A percentile compares a stretch with the other conserved stretches of the same genome.
Evolutionary conservation across 495 filamentous ascomycete species (phyloP).

Genomic region (Neurospora sp.): DNA sequence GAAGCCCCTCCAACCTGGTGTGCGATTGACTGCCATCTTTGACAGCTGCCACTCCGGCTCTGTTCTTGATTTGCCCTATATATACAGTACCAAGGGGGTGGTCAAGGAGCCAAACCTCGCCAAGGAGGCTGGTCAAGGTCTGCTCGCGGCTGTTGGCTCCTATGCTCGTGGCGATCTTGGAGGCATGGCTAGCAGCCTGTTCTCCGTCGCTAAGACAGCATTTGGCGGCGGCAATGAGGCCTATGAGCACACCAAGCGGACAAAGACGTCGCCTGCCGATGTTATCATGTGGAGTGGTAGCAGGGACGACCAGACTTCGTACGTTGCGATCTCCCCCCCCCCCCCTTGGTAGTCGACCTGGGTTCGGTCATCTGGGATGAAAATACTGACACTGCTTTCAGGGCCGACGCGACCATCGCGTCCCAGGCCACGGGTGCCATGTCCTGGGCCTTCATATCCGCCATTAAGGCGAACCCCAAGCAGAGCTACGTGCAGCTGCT

Average conservation of each 20-base stretch:
- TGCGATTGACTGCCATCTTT: slow-evolving; percentile 92
- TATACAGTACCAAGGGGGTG: slow-evolving; percentile 91
- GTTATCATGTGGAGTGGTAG: slow-evolving; percentile 97
- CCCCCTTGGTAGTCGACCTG: neutral
- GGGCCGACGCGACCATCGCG: slow-evolving; percentile 52
- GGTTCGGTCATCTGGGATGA: slow-evolving; percentile 6
- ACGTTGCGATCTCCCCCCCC: slow-evolving; percentile 25
- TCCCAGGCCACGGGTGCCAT: slow-evolving; percentile 93
- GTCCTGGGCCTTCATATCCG: slow-evolving; percentile 89
- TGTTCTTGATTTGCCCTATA: slow-evolving; percentile 89
- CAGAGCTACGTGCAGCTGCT: slow-evolving; percentile 93
- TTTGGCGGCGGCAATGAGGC: slow-evolving; percentile 68
- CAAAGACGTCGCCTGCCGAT: slow-evolving; percentile 93
- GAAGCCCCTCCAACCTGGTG: slow-evolving; percentile 66
- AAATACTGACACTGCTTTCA: slow-evolving; percentile 22
- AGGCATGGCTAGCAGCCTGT: slow-evolving; percentile 59
- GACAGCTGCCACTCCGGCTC: slow-evolving; percentile 97
- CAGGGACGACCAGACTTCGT: slow-evolving; percentile 93
- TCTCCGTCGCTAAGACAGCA: slow-evolving; percentile 80
- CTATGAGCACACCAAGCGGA: slow-evolving; percentile 69
- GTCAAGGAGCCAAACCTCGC: slow-evolving; percentile 97
- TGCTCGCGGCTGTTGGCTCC: slow-evolving; percentile 70
- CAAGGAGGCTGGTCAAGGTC: slow-evolving; percentile 87
- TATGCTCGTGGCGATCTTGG: slow-evolving; percentile 80
- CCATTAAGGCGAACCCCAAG: slow-evolving; percentile 84